phyloP scores from a whole-genome alignment of 108 stramenopile species.

The Pseudonitzschia pungens region DNA sequence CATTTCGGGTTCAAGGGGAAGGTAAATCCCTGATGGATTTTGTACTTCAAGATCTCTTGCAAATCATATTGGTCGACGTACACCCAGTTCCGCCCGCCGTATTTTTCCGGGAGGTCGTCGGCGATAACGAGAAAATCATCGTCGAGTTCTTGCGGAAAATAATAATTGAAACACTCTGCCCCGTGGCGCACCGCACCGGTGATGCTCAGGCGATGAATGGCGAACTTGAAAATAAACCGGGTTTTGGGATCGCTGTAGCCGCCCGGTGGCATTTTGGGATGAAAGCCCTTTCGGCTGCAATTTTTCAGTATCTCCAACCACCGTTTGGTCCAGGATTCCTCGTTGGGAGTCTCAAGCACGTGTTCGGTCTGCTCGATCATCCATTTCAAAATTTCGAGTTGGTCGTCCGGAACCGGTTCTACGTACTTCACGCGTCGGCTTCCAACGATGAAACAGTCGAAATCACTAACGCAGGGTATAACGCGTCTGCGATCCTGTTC shows the following conservation, averaged over 20 bases:
- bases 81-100: slow-evolving; percentile 28
- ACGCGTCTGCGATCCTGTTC: slow-evolving; percentile 16
- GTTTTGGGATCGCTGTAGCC: slow-evolving; percentile 60
- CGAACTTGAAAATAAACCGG: slow-evolving; percentile 51
- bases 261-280: slow-evolving; percentile 46
- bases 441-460: slow-evolving; percentile 62
- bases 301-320: slow-evolving; percentile 52
- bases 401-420: slow-evolving; percentile 44
- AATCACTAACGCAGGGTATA: slow-evolving; percentile 61
- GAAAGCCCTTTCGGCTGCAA: slow-evolving; percentile 36
- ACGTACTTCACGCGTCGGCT: slow-evolving; percentile 49
- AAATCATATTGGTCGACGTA: slow-evolving; percentile 43
- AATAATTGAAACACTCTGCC: slow-evolving; percentile 68
- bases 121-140: slow-evolving; percentile 55
- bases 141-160: slow-evolving; percentile 66
- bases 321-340: slow-evolving; percentile 34
- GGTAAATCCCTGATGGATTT: slow-evolving; percentile 56
- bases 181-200: slow-evolving; percentile 64
- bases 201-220: slow-evolving; percentile 32
- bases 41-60: slow-evolving; percentile 43
- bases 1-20: slow-evolving; percentile 69
- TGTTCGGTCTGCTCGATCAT: slow-evolving; percentile 35
- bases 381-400: slow-evolving; percentile 51
- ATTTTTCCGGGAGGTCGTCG: slow-evolving; percentile 38
- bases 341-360: slow-evolving; percentile 29